Base-by-base conservation (phyloP, 2,329 filamentous ascomycete genomes). In the Hypoxylon sp. region DNA sequence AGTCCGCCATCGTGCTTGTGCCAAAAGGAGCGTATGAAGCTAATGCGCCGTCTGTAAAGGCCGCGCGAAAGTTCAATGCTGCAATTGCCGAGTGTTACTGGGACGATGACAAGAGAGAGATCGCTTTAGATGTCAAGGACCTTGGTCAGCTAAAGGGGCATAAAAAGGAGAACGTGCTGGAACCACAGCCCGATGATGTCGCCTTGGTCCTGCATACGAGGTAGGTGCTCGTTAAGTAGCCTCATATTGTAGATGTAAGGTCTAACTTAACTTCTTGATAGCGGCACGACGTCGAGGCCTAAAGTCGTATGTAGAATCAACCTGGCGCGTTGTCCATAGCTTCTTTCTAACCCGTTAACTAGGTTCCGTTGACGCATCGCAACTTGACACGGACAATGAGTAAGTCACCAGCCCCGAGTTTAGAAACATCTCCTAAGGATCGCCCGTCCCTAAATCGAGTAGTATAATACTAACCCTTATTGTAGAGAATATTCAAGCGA, bases 11-110 rank as follows among this genome's bases (percentile, higher is more conserved):
- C 63, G 87, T 93, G 30, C 83, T 96, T 34, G 90, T 96, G 8
- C 92, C 93, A 11, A 84, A 84, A 71, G 92, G 91, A 14, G 87
- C 90, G 12, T 91, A 88, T 73, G 82, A 83, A 9, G 84, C 88
- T 71, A 83, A 90, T 75, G 89, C 88, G 8, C 86, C 91, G 11
- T 92, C 91, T 25, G 91, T 96, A 27, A 87, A 88, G 74, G 93
- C 93, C 0, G 93, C 92, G 6, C 84, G 87, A 73, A 93, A 90
- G 81, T 94, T 93, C 81, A 87, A 91, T 64, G 91, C 92, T 45
- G 92, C 92, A n/a, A 89, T 96, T 74, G 92, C 93, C 25, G 93
- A 96, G 81, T 93, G 90, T 77, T 95, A 93, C 79, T 94, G 91
- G 87, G 88, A 95, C 77, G 84, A 83, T 47, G 79, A 77, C 16